phyloP scores from a whole-genome alignment of 305 asterid genomes.

The Ruellia speciosa region DNA sequence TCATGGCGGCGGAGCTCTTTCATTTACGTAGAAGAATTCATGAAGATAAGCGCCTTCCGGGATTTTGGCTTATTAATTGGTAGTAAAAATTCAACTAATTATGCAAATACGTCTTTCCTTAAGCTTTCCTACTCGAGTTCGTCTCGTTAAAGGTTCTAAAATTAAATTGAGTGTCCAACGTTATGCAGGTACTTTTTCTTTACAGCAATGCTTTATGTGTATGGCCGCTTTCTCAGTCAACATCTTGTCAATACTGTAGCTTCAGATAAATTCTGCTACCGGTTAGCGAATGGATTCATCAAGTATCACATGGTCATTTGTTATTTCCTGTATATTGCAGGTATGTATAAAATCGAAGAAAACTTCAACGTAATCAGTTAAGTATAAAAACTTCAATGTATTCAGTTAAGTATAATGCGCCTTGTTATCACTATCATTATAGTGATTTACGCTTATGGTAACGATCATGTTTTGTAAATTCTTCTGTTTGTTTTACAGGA shows the following conservation, averaged over 20 bases:
- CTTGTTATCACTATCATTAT: too few species aligned
- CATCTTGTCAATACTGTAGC: slow-evolving; percentile 84
- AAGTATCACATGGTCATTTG: slow-evolving; percentile 99
- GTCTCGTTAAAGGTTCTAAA: slow-evolving; percentile 17
- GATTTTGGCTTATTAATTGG: slow-evolving; percentile 77
- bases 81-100: slow-evolving; percentile 27
- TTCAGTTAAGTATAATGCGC: too few species aligned
- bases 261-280: slow-evolving; percentile 64
- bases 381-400: too few species aligned
- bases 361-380: too few species aligned
- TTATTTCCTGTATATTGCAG: slow-evolving; percentile 84
- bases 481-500: slow-evolving; percentile 36
- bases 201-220: slow-evolving; percentile 86
- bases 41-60: slow-evolving; percentile 70
- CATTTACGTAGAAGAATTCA: slow-evolving; percentile 69
- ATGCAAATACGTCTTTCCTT: not conserved
- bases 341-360: slow-evolving; percentile 23
- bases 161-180: not conserved
- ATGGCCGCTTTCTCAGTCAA: slow-evolving; percentile 95
- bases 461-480: too few species aligned
- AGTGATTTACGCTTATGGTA: too few species aligned
- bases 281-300: slow-evolving; percentile 66
- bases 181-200: slow-evolving; percentile 90
- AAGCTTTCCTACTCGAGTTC: slow-evolving; percentile 41
- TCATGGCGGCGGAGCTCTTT: slow-evolving; percentile 75